Base-by-base conservation (phyloP, 1,284 basidiomycete genomes). In the Naganishia sp. region DNA sequence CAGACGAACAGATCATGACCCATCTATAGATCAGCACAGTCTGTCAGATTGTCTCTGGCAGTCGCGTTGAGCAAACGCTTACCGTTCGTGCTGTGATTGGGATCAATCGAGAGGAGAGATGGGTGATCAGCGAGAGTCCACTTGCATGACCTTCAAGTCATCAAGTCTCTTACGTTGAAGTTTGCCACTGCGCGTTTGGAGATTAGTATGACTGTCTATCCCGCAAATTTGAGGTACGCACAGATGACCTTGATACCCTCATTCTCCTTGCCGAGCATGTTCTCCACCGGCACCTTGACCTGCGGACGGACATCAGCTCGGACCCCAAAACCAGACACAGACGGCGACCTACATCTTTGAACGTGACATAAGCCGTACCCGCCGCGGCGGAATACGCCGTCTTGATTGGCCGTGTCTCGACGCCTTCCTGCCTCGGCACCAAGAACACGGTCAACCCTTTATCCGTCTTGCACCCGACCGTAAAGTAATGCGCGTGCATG, bases 381-480 rank as follows among this genome's bases (percentile, higher is more conserved):
- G 90, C 90, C 2, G 90, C 88, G 3, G 88, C 80, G 3, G 86
- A 69, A 79, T 92, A 91, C 48, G 86, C 86, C 0, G 90, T 93
- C 79, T 92, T 92, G 81, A 96, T 92, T 45, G 83, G 84, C 75
- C 88, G 89, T 3, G 92, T 95, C 74, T 88, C 86, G 44, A 97
- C 87, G 49, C 91, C 90, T 68, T 88, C 86, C 13, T 83, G 82
- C 55, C 89, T 85, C 72, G 88, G 86, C 28, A 94, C 86, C 53
- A 94, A 83, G 70, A 96, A 87, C 69, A 92, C 89, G 5, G 90
- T 91, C 69, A 93, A 86, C 33, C 93, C 92, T 68, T 89, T 86
- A 78, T 90, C 83, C 10, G 45, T 42, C 64, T 61, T 61, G 21
- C 64, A 66, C 4, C 75, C 77, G 48, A 79, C 75, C 36, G 75